Conservation (phyloP, 2,329 filamentous ascomycete genomes). For the Calonectria hongkongensis region DNA sequence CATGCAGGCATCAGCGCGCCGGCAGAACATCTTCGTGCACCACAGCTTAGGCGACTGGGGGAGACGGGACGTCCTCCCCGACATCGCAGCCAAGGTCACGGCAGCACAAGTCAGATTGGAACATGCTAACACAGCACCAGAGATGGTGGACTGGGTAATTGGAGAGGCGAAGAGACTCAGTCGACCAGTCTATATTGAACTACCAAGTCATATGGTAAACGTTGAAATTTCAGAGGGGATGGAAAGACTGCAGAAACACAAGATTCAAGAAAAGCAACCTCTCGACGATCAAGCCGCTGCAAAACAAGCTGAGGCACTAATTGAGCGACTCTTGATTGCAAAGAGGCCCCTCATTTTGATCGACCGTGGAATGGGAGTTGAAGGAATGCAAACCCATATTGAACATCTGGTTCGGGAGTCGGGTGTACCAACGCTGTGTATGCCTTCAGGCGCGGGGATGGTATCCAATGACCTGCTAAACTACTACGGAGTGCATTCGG, state of each 20-base stretch:
- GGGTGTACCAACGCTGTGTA: neutral
- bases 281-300: neutral
- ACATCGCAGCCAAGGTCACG: conserved; percentile 8
- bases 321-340: neutral
- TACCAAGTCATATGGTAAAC: conserved; percentile 8
- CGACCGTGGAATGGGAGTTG: conserved; percentile 10
- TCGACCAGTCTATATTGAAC: conserved; percentile 5
- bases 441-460: conserved; percentile 5
- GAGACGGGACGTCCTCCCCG: neutral
- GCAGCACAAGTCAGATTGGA: neutral
- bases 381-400: neutral
- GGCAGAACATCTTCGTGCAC: neutral
- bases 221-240: neutral
- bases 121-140: conserved; percentile 3
- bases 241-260: neutral
- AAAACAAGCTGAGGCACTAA: neutral
- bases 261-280: no score
- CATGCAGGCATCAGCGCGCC: neutral
- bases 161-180: neutral
- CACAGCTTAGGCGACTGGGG: neutral
- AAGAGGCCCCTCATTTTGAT: neutral
- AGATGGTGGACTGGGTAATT: conserved; percentile 21
- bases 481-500: conserved; percentile 14
- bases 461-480: neutral
- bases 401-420: neutral